Conservation (phyloP, 139 green algal species). For the Micractinium conductrix region DNA sequence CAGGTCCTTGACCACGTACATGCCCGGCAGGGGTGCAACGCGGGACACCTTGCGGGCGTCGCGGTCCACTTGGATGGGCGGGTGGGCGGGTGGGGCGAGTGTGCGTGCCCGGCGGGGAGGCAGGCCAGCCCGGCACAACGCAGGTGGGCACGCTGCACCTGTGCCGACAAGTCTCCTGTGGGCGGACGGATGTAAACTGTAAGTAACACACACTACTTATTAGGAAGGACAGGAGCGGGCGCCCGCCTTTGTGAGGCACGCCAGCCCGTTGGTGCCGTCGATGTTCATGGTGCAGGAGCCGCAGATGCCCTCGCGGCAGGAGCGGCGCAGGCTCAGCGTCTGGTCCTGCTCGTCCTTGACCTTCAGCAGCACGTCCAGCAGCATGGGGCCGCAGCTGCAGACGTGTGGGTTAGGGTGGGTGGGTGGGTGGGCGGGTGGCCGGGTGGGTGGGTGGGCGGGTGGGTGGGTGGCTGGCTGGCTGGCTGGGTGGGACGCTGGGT, state of each 20-base stretch:
- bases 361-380: slow-evolving; percentile 98
- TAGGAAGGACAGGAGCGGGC: neutral
- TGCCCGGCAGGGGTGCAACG: slow-evolving; percentile 96
- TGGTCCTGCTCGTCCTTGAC: slow-evolving; percentile 97
- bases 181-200: too few species aligned
- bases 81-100: neutral
- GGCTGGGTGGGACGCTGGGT: neutral
- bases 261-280: slow-evolving; percentile 94
- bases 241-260: slow-evolving; percentile 92
- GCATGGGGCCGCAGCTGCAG: slow-evolving; percentile 96
- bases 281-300: slow-evolving; percentile 99
- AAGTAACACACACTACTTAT: neutral
- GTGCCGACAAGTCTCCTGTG: too few species aligned
- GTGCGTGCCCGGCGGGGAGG: neutral
- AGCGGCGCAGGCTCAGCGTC: slow-evolving; percentile 89
- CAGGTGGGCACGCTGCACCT: too few species aligned
- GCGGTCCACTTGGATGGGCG: slow-evolving; percentile 62
- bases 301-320: slow-evolving; percentile 98
- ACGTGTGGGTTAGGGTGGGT: too few species aligned
- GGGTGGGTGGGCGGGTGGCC: neutral
- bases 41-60: slow-evolving; percentile 59
- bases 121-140: too few species aligned
- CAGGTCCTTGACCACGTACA: slow-evolving; percentile 82
- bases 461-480: neutral
- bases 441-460: neutral